These are phyloP conservation scores for Pisolithus marmoratus DNA, from an alignment of 768 basidiomycete species.

Conservation along the genomic window DNA sequence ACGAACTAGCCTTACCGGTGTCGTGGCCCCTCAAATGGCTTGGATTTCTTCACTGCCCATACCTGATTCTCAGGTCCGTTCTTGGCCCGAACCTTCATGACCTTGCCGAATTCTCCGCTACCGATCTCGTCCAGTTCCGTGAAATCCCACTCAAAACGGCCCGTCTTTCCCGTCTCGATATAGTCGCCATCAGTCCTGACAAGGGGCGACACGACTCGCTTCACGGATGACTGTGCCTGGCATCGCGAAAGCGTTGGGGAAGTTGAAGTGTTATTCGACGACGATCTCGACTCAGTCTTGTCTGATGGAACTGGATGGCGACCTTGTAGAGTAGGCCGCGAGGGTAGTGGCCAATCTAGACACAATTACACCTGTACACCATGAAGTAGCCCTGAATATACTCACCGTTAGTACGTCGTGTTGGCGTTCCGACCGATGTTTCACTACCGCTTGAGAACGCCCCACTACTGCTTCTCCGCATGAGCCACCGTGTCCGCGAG, in stretches of 20 bases:
- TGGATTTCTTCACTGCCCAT: constrained; percentile 92
- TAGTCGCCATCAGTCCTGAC: constrained; percentile 17
- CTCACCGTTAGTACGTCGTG: constrained; percentile 42
- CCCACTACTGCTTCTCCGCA: constrained; percentile 76
- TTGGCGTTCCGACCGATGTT: constrained; percentile 56
- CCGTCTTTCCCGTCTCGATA: constrained; percentile 45
- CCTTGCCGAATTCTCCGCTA: constrained; percentile 90
- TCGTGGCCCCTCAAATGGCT: constrained; percentile 83
- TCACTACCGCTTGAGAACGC: constrained; percentile 78
- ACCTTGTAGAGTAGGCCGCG: constrained; percentile 39
- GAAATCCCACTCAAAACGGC: constrained; percentile 78
- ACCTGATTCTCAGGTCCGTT: constrained; percentile 44
- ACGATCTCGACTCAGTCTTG: constrained; percentile 53
- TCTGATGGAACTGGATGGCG: constrained; percentile 31
- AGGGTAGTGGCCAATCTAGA: constrained; percentile 53
- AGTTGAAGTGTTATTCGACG: constrained; percentile 47
- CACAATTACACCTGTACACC: background rate
- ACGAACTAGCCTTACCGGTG: constrained; percentile 61
- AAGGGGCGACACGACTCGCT: constrained; percentile 21
- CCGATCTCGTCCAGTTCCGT: constrained; percentile 77
- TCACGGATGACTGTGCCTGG: constrained; percentile 19
- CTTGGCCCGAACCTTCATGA: constrained; percentile 77
- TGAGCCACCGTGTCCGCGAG: constrained; percentile 52
- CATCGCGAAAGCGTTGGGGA: constrained; percentile 41
- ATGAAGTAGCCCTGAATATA: constrained; percentile 28